phyloP scores from a whole-genome alignment of 257 asterid genomes.

The Datura wrightii region DNA sequence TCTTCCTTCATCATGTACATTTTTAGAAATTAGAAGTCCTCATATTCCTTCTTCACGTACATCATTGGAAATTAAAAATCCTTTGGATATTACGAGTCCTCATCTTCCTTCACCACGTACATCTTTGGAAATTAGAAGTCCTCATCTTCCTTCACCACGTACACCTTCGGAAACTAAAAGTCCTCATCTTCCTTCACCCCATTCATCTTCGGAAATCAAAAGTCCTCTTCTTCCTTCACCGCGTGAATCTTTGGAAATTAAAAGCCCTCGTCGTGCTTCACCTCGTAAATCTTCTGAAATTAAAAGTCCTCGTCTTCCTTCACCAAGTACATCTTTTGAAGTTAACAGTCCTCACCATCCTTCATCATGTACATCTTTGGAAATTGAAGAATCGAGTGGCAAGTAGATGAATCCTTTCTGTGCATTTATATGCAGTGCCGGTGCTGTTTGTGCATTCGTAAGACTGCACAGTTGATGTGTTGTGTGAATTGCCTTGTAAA shows the following conservation, averaged over 20 bases:
- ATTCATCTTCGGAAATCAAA: neutral
- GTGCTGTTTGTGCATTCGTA: constrained; percentile 10
- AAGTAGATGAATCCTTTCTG: constrained; percentile 10
- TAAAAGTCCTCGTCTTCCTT: neutral
- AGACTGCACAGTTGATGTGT: neutral
- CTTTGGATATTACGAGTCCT: neutral
- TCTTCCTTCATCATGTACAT: neutral
- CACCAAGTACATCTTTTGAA: neutral
- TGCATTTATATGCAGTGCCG: neutral
- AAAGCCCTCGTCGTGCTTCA: neutral
- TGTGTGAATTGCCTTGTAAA: neutral
- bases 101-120: neutral
- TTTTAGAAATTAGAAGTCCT: neutral
- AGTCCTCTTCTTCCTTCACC: constrained; percentile 19
- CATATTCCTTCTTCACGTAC: constrained; percentile 15
- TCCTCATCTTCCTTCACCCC: neutral
- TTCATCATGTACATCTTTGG: neutral
- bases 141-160: constrained; percentile 1
- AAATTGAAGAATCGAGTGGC: constrained; percentile 9
- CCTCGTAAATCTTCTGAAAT: neutral
- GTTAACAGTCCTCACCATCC: neutral
- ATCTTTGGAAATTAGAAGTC: neutral
- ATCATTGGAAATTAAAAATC: neutral
- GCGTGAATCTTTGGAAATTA: neutral
- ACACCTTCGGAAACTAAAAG: constrained; percentile 7